Conservation (phyloP, 2,329 filamentous ascomycete genomes). For the Teratosphaeria zuluensis region DNA sequence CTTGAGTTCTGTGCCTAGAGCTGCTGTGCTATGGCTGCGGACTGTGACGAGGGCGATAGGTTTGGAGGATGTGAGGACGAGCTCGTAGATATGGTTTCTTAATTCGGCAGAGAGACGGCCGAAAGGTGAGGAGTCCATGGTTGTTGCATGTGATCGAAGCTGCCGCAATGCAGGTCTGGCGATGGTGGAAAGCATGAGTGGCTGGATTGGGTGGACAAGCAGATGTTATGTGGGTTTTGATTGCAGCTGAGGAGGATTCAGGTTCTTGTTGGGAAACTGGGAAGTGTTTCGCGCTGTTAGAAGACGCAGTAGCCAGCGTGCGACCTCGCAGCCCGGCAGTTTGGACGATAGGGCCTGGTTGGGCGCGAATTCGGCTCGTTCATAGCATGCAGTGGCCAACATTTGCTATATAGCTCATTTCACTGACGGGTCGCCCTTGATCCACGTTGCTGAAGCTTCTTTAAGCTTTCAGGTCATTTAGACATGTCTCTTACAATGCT, state of each 20-base stretch:
- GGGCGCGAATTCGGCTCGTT: neutral
- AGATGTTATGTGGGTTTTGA: neutral
- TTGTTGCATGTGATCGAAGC: neutral
- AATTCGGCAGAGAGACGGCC: slow-evolving; percentile 1
- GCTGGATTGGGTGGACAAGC: neutral
- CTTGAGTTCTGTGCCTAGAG: neutral
- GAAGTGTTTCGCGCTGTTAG: neutral
- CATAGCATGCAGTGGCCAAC: neutral
- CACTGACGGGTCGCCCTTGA: neutral
- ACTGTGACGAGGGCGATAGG: neutral
- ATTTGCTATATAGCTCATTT: neutral
- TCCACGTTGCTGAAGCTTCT: neutral
- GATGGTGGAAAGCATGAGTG: neutral
- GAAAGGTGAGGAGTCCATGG: slow-evolving; percentile 3
- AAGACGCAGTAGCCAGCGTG: neutral
- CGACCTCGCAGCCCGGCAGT: neutral
- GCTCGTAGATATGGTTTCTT: slow-evolving; percentile 3
- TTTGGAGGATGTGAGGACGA: neutral
- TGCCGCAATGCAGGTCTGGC: neutral
- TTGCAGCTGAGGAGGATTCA: neutral
- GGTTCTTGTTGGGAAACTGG: neutral
- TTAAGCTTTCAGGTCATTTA: neutral
- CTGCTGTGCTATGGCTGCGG: neutral
- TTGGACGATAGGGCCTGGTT: neutral
- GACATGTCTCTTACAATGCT: neutral